Conservation (phyloP, 768 basidiomycete species). For the Macrolepiota fuliginosa region DNA sequence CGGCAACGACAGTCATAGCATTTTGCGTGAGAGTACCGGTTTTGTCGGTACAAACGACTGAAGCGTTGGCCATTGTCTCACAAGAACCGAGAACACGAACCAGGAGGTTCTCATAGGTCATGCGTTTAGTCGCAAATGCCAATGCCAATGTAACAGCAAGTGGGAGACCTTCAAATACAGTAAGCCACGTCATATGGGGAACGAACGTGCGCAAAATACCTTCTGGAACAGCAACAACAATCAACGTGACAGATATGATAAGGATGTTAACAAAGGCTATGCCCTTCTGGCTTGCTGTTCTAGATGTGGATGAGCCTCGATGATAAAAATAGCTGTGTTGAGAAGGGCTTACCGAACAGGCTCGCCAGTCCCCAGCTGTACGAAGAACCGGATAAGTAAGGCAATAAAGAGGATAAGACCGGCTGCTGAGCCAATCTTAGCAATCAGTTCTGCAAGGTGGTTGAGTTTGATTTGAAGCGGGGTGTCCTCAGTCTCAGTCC, state of each 20-base stretch:
- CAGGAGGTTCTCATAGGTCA: conserved; percentile 92
- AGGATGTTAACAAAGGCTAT: conserved; percentile 90
- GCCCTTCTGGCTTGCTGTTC: conserved; percentile 78
- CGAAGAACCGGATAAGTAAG: conserved; percentile 94
- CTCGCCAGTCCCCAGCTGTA: conserved; percentile 66
- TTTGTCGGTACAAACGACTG: conserved; percentile 94
- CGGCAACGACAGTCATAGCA: conserved; percentile 94
- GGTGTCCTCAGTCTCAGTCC: conserved; percentile 83
- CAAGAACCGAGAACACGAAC: conserved; percentile 96
- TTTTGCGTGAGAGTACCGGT: conserved; percentile 97
- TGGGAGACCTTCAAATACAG: conserved; percentile 62
- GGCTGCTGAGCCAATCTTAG: conserved; percentile 81
- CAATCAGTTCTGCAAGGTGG: conserved; percentile 90
- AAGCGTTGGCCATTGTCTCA: conserved; percentile 98
- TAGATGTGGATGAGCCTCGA: conserved; percentile 20
- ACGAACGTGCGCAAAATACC: conserved; percentile 22
- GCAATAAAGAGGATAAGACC: conserved; percentile 79
- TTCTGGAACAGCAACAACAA: conserved; percentile 49
- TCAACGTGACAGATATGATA: conserved; percentile 89
- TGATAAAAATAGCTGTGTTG: neutral
- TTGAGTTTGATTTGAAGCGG: conserved; percentile 95
- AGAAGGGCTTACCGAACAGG: conserved; percentile 48
- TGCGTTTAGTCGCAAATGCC: conserved; percentile 97
- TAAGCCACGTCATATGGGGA: conserved; percentile 10
- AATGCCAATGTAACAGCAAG: conserved; percentile 95